Base-by-base conservation (phyloP, 208 protist genomes). In the Crithidia sp. region DNA sequence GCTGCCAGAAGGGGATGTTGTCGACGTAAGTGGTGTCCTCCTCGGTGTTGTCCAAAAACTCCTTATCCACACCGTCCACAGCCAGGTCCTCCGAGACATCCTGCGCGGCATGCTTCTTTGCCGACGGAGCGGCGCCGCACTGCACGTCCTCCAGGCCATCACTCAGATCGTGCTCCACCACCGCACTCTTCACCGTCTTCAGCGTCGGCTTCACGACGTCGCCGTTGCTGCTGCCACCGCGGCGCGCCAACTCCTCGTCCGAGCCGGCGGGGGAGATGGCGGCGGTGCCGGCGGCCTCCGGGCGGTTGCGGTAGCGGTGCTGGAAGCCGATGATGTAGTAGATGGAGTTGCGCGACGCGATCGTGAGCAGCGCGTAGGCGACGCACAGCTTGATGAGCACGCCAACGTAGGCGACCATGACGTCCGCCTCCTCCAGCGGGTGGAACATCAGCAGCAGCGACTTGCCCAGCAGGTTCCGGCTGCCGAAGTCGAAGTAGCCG, bases 401-500 rank as follows among this genome's bases (percentile, higher is more conserved):
- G 43, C 74, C 84, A n/a, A 89, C 63, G 71, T 85, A 89, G 14
- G 76, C 81, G 16, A 88, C 45, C 40, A 77, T 68, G 40, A 92
- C 53, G 36, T 84, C 71, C 8, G 39, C 60, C 40, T 91, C 83
- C 6, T 81, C 45, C 13, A 84, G 16, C 7, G 89, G 87, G 73
- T 89, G 70, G 77, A 87, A 92, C 66, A 83, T 76, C 16, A 67
- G 74, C 41, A 94, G 66, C 28, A 92, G 83, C 39, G 83, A 87
- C 17, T 81, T 86, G 66, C 63, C 56, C 2, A 58, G 58, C 43
- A 81, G 76, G 12, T 76, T 68, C 28, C 63, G 13, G 50, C 53
- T 60, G 44, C 76, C 83, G 77, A 95, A 95, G 65, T 92, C 85
- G 54, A 89, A 71, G 75, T 91, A 91, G 10, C 87, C 89, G 56